Conservation (phyloP, 2,329 filamentous ascomycete genomes). For the Sclerotinia sclerotiorum region DNA sequence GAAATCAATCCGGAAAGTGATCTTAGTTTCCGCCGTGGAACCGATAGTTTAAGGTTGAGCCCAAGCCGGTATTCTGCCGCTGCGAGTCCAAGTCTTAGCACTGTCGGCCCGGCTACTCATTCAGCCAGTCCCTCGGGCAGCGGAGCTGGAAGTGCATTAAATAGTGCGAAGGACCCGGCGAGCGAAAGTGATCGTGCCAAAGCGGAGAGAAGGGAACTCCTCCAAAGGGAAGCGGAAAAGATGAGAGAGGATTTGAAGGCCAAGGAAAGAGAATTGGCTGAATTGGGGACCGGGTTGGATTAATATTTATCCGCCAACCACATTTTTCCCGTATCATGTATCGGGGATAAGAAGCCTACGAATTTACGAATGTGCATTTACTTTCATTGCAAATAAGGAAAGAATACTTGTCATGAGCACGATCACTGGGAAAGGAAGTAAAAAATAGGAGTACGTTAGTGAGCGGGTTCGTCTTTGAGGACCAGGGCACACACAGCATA, state of each 20-base stretch:
- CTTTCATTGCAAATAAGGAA: slow-evolving; percentile 3
- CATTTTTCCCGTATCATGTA: neutral
- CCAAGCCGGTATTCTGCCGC: slow-evolving; percentile 27
- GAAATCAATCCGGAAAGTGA: slow-evolving; percentile 18
- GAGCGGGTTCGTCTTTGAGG: neutral
- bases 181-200: slow-evolving; percentile 54
- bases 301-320: slow-evolving; percentile 16
- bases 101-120: slow-evolving; percentile 23
- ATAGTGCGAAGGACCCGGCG: slow-evolving; percentile 38
- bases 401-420: neutral
- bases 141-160: slow-evolving; percentile 37
- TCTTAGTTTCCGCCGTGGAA: slow-evolving; percentile 20
- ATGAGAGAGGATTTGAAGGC: slow-evolving; percentile 53
- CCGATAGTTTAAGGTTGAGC: slow-evolving; percentile 24
- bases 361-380: slow-evolving; percentile 12
- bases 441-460: neutral
- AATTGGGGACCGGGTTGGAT: slow-evolving; percentile 28
- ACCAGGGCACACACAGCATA: neutral
- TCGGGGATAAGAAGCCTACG: slow-evolving; percentile 1
- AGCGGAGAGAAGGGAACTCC: slow-evolving; percentile 61
- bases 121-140: slow-evolving; percentile 42
- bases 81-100: slow-evolving; percentile 25
- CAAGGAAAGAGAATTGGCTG: slow-evolving; percentile 39
- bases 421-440: neutral
- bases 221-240: slow-evolving; percentile 71